Conservation (phyloP, 1,284 basidiomycete genomes). For the Vanrija sp. region DNA sequence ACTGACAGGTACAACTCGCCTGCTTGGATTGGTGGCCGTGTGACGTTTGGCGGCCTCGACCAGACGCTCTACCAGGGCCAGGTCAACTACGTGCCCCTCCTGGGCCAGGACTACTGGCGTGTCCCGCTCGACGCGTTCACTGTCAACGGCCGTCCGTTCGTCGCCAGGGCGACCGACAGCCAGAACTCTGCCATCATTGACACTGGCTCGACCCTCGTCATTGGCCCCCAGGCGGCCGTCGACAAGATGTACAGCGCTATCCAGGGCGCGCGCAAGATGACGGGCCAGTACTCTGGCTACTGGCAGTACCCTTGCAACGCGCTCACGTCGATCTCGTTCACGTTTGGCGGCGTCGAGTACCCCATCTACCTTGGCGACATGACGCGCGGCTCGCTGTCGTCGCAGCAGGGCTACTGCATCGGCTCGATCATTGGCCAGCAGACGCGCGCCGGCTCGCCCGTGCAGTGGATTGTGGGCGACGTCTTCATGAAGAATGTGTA, state of each 20-base stretch:
- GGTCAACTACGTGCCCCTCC: conserved; percentile 26
- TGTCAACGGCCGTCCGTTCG: too few species aligned
- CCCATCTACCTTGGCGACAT: conserved; percentile 2
- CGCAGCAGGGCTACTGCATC: conserved; percentile 53
- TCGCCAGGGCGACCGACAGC: neutral
- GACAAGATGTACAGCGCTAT: conserved; percentile 56
- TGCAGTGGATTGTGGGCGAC: conserved; percentile 85
- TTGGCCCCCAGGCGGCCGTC: conserved; percentile 66
- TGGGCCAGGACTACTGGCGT: conserved; percentile 48
- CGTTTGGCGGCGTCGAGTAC: conserved; percentile 10
- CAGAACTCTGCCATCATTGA: conserved; percentile 45
- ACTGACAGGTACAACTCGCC: conserved; percentile 1
- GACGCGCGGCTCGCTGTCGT: conserved; percentile 71
- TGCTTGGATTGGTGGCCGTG: too few species aligned
- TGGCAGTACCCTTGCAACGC: neutral
- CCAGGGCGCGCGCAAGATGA: neutral
- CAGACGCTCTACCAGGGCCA: conserved; percentile 1
- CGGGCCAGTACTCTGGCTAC: neutral
- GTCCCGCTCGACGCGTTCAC: too few species aligned
- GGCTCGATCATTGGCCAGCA: too few species aligned
- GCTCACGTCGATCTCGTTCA: neutral
- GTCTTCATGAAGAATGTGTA: conserved; percentile 75
- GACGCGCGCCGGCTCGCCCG: neutral
- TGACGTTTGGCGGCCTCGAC: conserved; percentile 6
- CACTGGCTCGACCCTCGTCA: conserved; percentile 85